These are phyloP conservation scores for Globisporangium spiculum DNA, from an alignment of 352 stramenopile genomes.

Conservation along the genomic window DNA sequence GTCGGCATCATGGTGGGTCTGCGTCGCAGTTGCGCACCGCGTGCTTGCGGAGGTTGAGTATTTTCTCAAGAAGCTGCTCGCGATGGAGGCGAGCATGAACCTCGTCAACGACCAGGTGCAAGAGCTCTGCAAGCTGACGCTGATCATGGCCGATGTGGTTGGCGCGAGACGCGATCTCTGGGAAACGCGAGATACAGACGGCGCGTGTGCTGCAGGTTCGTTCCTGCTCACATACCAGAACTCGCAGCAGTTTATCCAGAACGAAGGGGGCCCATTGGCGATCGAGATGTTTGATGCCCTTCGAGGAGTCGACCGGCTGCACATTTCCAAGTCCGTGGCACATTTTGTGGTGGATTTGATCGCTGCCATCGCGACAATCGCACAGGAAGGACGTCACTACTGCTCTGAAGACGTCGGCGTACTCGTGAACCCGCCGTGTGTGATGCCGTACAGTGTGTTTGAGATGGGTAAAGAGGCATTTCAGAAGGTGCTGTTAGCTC, in stretches of 20 bases:
- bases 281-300: slow-evolving; percentile 60
- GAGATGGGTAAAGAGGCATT: slow-evolving; percentile 59
- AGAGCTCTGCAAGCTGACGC: slow-evolving; percentile 44
- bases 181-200: slow-evolving; percentile 25
- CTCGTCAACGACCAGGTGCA: slow-evolving; percentile 44
- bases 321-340: slow-evolving; percentile 49
- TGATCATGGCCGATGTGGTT: slow-evolving; percentile 53
- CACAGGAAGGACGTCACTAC: slow-evolving; percentile 48
- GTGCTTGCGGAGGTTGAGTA: slow-evolving; percentile 55
- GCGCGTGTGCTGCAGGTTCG: slow-evolving; percentile 38
- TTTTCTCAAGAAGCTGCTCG: slow-evolving; percentile 57
- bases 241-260: slow-evolving; percentile 62
- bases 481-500: slow-evolving; percentile 31
- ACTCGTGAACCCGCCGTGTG: slow-evolving; percentile 37
- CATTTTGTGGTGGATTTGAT: slow-evolving; percentile 49
- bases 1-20: slow-evolving; percentile 60
- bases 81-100: slow-evolving; percentile 34
- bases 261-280: slow-evolving; percentile 45
- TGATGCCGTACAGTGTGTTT: slow-evolving; percentile 47
- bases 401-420: slow-evolving; percentile 37
- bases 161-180: slow-evolving; percentile 46
- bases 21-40: slow-evolving; percentile 41
- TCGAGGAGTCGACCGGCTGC: slow-evolving; percentile 37
- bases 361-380: slow-evolving; percentile 33
- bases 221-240: slow-evolving; percentile 53